Conservation (phyloP, 257 asterid species). For the Solanum clarkiae region DNA sequence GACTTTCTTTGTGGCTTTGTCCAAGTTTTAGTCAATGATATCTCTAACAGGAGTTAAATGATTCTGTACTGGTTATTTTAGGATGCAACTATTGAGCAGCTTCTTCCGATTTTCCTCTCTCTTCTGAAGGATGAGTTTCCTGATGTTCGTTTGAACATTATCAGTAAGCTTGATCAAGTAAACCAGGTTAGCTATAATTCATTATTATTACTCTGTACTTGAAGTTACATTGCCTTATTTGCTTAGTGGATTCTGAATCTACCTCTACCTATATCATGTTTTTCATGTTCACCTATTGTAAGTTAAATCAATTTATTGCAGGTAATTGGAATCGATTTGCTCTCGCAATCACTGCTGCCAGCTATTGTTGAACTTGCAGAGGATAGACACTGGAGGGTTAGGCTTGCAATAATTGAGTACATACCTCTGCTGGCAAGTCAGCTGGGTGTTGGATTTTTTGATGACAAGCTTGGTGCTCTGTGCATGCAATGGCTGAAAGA, state of each 20-base stretch:
- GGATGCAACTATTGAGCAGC: slow-evolving; percentile 88
- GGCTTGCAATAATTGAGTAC: slow-evolving; percentile 59
- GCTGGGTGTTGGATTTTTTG: slow-evolving; percentile 59
- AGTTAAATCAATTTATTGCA: slow-evolving; percentile 5
- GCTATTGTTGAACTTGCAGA: slow-evolving; percentile 71
- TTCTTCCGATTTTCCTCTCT: slow-evolving; percentile 82
- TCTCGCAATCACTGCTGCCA: slow-evolving; percentile 58
- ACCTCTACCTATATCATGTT: not conserved
- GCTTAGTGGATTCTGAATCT: not conserved
- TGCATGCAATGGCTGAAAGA: slow-evolving; percentile 79
- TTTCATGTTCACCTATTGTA: not conserved
- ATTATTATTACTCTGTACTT: not conserved
- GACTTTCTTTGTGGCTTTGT: not conserved
- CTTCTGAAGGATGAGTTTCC: slow-evolving; percentile 88
- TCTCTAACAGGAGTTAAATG: not conserved
- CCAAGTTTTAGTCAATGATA: not conserved
- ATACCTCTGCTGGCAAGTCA: slow-evolving; percentile 55
- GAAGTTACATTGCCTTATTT: not conserved
- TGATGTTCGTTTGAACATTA: slow-evolving; percentile 73
- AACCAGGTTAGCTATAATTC: slow-evolving; percentile 42
- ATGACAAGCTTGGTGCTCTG: slow-evolving; percentile 66
- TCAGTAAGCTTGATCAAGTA: slow-evolving; percentile 91
- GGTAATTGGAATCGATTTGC: slow-evolving; percentile 71
- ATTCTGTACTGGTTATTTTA: slow-evolving; percentile 17
- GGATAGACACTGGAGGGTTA: slow-evolving; percentile 69